phyloP scores from a whole-genome alignment of 2,329 filamentous ascomycete genomes.

The Cladosporium sp. region DNA sequence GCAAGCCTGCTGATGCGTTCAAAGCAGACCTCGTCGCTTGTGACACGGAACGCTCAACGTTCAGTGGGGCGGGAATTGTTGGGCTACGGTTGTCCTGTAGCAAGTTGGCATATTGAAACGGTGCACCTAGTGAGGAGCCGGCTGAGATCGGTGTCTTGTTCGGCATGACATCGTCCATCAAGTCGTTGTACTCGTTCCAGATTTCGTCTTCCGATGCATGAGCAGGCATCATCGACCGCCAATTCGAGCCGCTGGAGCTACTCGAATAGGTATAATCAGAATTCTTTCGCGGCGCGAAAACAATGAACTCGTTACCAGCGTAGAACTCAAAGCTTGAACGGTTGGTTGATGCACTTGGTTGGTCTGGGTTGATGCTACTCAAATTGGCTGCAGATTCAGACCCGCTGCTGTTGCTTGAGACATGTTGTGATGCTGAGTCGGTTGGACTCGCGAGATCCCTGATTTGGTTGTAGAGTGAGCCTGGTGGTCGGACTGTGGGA shows the following conservation, averaged over 20 bases:
- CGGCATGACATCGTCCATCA: conserved; percentile 71
- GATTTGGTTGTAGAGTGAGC: conserved; percentile 36
- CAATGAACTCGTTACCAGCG: conserved; percentile 63
- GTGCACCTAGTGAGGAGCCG: conserved; percentile 56
- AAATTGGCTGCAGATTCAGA: conserved; percentile 29
- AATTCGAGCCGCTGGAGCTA: conserved; percentile 63
- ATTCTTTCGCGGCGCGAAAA: conserved; percentile 71
- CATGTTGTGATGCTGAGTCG: conserved; percentile 32
- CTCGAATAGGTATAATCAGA: conserved; percentile 68
- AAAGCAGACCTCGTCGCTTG: conserved; percentile 24
- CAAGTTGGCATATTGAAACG: conserved; percentile 59
- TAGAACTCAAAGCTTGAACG: conserved; percentile 31
- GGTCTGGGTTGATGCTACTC: conserved; percentile 29
- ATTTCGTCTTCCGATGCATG: conserved; percentile 71
- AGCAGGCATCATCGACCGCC: conserved; percentile 26
- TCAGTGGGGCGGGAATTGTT: conserved; percentile 19
- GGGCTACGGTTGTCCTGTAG: conserved; percentile 37
- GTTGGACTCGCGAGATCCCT: conserved; percentile 38
- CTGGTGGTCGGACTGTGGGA: conserved; percentile 32
- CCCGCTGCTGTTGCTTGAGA: conserved; percentile 33
- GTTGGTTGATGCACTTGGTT: conserved; percentile 30
- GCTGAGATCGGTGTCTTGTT: conserved; percentile 54
- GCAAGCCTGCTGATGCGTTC: conserved; percentile 22
- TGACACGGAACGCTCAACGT: conserved; percentile 20
- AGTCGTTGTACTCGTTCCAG: conserved; percentile 92